Conservation (phyloP, 768 basidiomycete species). For the Dioszegia crocea region DNA sequence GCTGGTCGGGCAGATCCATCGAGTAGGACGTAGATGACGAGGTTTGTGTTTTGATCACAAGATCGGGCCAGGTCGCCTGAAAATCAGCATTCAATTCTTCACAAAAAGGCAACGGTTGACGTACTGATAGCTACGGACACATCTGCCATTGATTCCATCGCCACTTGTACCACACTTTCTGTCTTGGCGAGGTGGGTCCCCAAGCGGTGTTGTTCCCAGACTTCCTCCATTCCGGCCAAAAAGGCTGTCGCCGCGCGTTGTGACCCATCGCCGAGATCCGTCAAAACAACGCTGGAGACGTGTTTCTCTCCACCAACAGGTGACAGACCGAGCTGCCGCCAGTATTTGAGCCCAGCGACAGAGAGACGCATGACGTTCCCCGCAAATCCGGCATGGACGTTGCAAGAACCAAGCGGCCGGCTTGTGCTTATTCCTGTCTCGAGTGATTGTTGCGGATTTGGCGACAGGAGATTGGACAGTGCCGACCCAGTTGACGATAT, state of each 20-base stretch:
- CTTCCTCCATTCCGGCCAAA: neutral
- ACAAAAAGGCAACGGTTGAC: neutral
- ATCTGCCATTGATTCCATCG: neutral
- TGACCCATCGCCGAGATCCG: neutral
- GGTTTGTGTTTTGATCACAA: neutral
- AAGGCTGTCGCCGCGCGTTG: neutral
- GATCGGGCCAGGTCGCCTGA: neutral
- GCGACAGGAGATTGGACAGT: too few relatives aligned
- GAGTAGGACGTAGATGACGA: conserved; percentile 24
- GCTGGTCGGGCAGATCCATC: neutral
- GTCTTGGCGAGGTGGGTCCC: neutral
- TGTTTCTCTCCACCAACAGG: conserved; percentile 38
- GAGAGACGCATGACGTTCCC: conserved; percentile 22
- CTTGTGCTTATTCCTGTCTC: neutral
- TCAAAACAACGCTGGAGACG: conserved; percentile 16
- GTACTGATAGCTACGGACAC: neutral
- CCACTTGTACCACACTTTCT: conserved; percentile 2
- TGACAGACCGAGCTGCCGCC: conserved; percentile 33
- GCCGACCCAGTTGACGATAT: too few relatives aligned
- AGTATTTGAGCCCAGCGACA: conserved; percentile 28
- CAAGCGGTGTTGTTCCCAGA: conserved; percentile 1
- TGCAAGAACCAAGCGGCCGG: conserved; percentile 11
- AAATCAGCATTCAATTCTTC: neutral
- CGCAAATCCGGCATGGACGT: conserved; percentile 28
- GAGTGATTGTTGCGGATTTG: too few relatives aligned